A percentile compares a stretch with the other conserved stretches of the same genome.
Conservation (phyloP, 441 rosid species). For the Bocquillonia castaneifolia region DNA sequence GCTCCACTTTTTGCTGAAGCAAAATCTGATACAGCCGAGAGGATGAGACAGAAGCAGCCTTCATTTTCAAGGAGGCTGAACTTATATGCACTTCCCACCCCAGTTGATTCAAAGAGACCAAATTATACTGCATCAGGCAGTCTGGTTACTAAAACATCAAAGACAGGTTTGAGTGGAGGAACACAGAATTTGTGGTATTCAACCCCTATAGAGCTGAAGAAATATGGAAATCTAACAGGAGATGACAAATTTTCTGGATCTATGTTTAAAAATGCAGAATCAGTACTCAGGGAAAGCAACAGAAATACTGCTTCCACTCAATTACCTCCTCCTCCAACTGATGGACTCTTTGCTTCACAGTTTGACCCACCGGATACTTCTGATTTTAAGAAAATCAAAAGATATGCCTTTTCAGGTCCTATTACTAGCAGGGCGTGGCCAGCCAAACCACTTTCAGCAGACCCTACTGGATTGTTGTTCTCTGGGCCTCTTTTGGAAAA, state of each 20-base stretch:
- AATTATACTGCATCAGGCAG: slow-evolving; percentile 34
- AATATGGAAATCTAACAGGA: slow-evolving; percentile 28
- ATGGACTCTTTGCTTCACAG: slow-evolving; percentile 35
- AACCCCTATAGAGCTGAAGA: slow-evolving; percentile 70
- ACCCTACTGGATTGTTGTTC: slow-evolving; percentile 43
- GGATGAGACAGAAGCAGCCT: slow-evolving; percentile 42
- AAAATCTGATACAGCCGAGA: slow-evolving; percentile 50
- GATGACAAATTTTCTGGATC: slow-evolving; percentile 41
- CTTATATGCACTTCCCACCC: slow-evolving; percentile 84
- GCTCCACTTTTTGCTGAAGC: slow-evolving; percentile 79
- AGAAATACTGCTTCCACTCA: slow-evolving; percentile 34
- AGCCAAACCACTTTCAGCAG: slow-evolving; percentile 36
- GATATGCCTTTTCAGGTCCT: slow-evolving; percentile 77
- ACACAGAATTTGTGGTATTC: slow-evolving; percentile 58
- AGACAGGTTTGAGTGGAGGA: slow-evolving; percentile 36
- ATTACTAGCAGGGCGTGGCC: slow-evolving; percentile 46
- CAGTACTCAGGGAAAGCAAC: slow-evolving; percentile 59
- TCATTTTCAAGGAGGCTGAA: slow-evolving; percentile 35
- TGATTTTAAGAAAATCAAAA: slow-evolving; percentile 42
- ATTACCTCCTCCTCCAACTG: slow-evolving; percentile 60
- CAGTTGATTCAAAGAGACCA: slow-evolving; percentile 54
- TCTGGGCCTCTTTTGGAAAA: slow-evolving; percentile 69
- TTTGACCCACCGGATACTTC: slow-evolving; percentile 27
- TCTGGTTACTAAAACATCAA: slow-evolving; percentile 38
- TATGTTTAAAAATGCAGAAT: slow-evolving; percentile 28